Conservation (phyloP, 106 monocot species). For the Dendrobium huoshanense region DNA sequence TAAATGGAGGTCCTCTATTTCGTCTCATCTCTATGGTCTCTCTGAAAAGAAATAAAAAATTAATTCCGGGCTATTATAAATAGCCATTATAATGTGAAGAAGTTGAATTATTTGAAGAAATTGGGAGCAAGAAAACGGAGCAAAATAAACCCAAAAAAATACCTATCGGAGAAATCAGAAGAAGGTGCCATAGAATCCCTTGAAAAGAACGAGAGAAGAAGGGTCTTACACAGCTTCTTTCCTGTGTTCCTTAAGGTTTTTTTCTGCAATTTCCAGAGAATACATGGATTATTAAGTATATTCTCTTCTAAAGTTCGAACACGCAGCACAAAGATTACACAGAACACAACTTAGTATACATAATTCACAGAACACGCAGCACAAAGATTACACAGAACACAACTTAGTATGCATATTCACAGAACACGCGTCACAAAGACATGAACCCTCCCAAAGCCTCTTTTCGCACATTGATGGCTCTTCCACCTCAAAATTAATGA, state of each 20-base stretch:
- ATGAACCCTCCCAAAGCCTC: background rate
- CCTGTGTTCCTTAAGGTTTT: background rate
- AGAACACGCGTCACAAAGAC: background rate
- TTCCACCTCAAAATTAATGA: background rate
- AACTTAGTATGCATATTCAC: background rate
- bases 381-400: background rate
- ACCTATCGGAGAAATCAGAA: conserved; percentile 29
- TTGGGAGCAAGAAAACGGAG: background rate
- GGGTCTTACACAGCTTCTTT: background rate
- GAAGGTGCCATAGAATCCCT: conserved; percentile 21
- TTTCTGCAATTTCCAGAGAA: background rate
- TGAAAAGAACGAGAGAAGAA: background rate
- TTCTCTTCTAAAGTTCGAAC: background rate
- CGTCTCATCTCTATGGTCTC: conserved; percentile 25
- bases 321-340: no score
- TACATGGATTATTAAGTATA: background rate
- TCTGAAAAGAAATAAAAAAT: conserved; percentile 3
- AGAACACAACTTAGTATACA: background rate
- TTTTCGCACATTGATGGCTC: background rate
- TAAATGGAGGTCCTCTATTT: conserved; percentile 32
- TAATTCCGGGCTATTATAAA: background rate
- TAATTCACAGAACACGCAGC: background rate
- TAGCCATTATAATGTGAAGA: background rate
- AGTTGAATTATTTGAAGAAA: background rate
- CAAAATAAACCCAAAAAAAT: background rate